These are phyloP conservation scores for Vitellaria paradoxa DNA, from an alignment of 179 eudicot genomes.

Conservation along the genomic window DNA sequence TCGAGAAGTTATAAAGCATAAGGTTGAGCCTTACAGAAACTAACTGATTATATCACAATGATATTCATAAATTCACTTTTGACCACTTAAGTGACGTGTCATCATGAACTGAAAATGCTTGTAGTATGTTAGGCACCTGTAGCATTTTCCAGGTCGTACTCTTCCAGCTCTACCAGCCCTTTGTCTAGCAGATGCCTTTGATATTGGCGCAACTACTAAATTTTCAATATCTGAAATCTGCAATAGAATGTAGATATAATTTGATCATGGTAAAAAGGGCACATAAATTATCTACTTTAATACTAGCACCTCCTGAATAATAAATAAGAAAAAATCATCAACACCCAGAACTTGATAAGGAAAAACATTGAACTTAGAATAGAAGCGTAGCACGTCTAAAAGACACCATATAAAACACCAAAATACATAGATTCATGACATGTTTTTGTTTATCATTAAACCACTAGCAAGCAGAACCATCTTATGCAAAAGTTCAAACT, in stretches of 20 bases:
- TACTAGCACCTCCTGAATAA: background rate
- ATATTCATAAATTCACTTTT: background rate
- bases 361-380: background rate
- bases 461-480: no score
- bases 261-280: background rate
- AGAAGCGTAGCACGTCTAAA: background rate
- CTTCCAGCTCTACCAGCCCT: constrained; percentile 99
- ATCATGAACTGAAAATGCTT: background rate
- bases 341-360: background rate
- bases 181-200: constrained; percentile 98
- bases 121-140: constrained; percentile 43
- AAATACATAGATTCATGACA: background rate
- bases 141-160: constrained; percentile 98
- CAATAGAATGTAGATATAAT: background rate
- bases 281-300: background rate
- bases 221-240: constrained; percentile 92
- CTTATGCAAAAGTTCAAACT: no score
- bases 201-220: constrained; percentile 91
- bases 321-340: background rate
- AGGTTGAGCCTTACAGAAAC: background rate
- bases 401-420: background rate
- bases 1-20: background rate
- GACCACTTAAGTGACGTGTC: background rate
- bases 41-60: background rate
- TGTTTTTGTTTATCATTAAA: background rate